phyloP scores from a whole-genome alignment of 1,139 yeast species.

The Candida labiduridarum region DNA sequence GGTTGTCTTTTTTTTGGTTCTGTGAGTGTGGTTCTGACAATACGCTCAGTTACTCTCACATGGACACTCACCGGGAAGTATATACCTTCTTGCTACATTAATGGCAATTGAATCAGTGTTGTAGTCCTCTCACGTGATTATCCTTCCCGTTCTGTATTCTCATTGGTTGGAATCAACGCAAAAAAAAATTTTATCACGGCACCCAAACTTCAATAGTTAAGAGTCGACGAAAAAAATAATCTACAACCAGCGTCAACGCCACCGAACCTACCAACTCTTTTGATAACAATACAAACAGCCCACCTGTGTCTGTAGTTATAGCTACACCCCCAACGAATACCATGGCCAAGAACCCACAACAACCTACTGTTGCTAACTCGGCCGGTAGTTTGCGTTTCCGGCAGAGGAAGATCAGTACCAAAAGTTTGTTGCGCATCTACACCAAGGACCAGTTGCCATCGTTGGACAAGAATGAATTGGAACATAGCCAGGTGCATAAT shows the following conservation, averaged over 20 bases:
- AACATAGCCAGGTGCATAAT: slow-evolving; percentile 50
- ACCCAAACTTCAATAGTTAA: slow-evolving; percentile 11
- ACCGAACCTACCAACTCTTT: neutral
- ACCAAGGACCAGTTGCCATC: slow-evolving; percentile 61
- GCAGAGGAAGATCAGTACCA: slow-evolving; percentile 88
- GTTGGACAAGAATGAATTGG: slow-evolving; percentile 55
- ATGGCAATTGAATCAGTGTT: no score
- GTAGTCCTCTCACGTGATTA: neutral
- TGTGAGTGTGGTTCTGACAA: no score
- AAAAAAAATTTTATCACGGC: slow-evolving; percentile 2
- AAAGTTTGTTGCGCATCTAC: slow-evolving; percentile 86
- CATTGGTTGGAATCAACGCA: neutral
- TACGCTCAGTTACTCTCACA: no score
- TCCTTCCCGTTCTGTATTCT: neutral
- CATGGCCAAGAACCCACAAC: slow-evolving; percentile 33
- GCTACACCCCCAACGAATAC: slow-evolving; percentile 30
- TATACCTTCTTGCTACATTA: neutral
- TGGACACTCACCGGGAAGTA: no score
- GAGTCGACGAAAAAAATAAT: neutral
- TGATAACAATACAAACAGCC: neutral
- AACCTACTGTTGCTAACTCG: slow-evolving; percentile 50
- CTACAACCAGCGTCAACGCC: slow-evolving; percentile 1
- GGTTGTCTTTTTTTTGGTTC: no score
- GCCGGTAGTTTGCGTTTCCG: slow-evolving; percentile 53
- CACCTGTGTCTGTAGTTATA: slow-evolving; percentile 34